A percentile compares a stretch with the other conserved stretches of the same genome.
phyloP scores from a whole-genome alignment of 306 rosid species.

The Delonix regia region DNA sequence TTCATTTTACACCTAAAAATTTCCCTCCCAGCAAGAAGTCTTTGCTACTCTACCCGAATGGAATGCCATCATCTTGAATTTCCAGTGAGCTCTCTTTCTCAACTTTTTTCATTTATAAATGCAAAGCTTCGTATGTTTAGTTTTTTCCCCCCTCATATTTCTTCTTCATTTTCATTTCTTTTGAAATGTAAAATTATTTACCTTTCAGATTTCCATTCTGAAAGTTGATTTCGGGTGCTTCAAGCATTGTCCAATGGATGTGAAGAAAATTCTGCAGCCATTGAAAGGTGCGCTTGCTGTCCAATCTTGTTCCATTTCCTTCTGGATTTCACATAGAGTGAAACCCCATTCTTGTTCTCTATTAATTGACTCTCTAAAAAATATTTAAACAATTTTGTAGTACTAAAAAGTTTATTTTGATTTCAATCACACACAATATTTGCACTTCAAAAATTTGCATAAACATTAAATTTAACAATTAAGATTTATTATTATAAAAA shows the following conservation, averaged over 20 bases:
- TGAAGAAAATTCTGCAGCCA: conserved; percentile 26
- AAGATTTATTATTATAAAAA: no score
- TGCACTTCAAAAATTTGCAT: no score
- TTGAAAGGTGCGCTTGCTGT: conserved; percentile 19
- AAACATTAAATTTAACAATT: no score
- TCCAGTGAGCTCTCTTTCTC: conserved; percentile 24
- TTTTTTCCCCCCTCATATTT: background rate
- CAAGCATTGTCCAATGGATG: conserved; percentile 3
- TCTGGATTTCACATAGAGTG: background rate
- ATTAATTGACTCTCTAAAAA: no score
- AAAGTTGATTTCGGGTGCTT: conserved; percentile 37
- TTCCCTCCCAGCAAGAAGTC: background rate
- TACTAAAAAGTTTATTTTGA: no score
- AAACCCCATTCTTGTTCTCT: no score
- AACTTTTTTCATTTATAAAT: background rate
- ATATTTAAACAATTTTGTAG: no score
- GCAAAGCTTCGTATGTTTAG: background rate
- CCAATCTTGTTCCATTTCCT: background rate
- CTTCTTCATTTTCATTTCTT: background rate
- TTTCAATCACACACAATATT: no score
- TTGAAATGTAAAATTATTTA: background rate
- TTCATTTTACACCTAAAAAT: background rate
- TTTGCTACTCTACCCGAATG: background rate
- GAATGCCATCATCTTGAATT: conserved; percentile 1
- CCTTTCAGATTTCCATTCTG: conserved; percentile 23